Evolutionary conservation across 176 grass and related monocot species (phyloP).

Genomic region (Cocos nucifera): DNA sequence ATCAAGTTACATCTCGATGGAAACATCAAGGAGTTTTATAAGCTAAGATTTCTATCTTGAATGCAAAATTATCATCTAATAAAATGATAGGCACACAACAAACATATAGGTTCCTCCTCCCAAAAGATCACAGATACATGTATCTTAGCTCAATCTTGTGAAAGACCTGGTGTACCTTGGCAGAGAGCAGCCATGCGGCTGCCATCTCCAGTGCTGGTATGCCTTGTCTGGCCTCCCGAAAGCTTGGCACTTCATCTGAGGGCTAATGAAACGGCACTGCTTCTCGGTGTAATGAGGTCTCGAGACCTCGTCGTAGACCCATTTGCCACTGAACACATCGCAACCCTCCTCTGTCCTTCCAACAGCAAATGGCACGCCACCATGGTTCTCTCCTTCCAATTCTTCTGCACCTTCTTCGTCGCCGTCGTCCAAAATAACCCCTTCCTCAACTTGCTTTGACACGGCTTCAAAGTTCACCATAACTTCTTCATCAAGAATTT

Average conservation of each 20-base stretch:
- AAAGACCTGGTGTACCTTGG: neutral
- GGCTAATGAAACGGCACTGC: slow-evolving; percentile 3
- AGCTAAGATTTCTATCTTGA: no score
- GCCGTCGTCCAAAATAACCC: no score
- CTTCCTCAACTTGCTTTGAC: no score
- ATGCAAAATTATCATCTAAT: no score
- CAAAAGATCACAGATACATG: no score
- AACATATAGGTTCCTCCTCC: no score
- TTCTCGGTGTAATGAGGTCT: slow-evolving; percentile 7
- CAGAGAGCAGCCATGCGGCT: slow-evolving; percentile 14
- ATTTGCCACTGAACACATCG: slow-evolving; percentile 9
- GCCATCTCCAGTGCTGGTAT: slow-evolving; percentile 19
- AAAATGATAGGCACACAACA: no score
- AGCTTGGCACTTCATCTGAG: slow-evolving; percentile 13
- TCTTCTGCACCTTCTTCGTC: neutral
- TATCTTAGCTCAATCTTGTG: no score
- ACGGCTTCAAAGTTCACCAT: no score
- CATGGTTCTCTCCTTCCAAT: neutral
- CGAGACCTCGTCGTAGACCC: slow-evolving; percentile 1
- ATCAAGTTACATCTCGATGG: no score
- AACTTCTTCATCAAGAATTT: no score
- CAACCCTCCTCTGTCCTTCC: slow-evolving; percentile 7
- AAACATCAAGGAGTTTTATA: no score
- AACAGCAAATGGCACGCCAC: slow-evolving; percentile 3
- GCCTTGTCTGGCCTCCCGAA: neutral